A percentile compares a stretch with the other conserved stretches of the same genome.
Conservation (phyloP, 306 rosid genomes). For the barrel medic (Medicago truncatula) region DNA sequence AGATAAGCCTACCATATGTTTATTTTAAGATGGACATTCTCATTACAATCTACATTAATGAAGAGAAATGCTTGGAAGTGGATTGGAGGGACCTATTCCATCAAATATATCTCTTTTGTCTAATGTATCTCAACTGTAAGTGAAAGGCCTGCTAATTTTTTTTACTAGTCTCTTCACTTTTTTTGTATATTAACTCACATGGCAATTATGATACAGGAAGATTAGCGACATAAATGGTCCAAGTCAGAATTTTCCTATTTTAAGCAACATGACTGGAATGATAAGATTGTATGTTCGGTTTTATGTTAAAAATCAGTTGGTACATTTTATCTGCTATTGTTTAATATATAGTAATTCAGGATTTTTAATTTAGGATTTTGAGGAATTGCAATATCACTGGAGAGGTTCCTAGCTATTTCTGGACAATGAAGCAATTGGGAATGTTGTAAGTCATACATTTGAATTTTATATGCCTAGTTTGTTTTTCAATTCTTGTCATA, state of each 20-base stretch:
- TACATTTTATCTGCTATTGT: conserved; percentile 29
- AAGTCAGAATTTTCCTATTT: conserved; percentile 68
- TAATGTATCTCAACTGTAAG: conserved; percentile 68
- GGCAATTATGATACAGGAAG: conserved; percentile 56
- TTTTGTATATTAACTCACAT: conserved; percentile 31
- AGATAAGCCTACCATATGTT: neutral
- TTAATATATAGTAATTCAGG: conserved; percentile 45
- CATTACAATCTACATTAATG: conserved; percentile 42
- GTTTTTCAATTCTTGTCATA: conserved; percentile 1
- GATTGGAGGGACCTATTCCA: conserved; percentile 89
- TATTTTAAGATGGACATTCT: conserved; percentile 35
- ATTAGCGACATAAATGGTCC: conserved; percentile 77
- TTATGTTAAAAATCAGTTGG: conserved; percentile 9
- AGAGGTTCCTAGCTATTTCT: conserved; percentile 70
- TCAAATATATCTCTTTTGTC: conserved; percentile 64
- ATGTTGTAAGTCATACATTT: conserved; percentile 67
- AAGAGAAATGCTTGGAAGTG: conserved; percentile 88
- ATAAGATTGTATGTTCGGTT: conserved; percentile 64
- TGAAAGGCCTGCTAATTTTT: conserved; percentile 37
- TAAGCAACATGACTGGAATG: conserved; percentile 53
- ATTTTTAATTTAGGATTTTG: conserved; percentile 62
- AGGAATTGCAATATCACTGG: conserved; percentile 87
- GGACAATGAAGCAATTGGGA: conserved; percentile 54
- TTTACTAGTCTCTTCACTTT: neutral
- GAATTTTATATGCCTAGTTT: conserved; percentile 9